Percentiles rank a stretch among this genome's conserved stretches.
Conservation (phyloP, 106 monocot genomes). For the Allium cepa region DNA sequence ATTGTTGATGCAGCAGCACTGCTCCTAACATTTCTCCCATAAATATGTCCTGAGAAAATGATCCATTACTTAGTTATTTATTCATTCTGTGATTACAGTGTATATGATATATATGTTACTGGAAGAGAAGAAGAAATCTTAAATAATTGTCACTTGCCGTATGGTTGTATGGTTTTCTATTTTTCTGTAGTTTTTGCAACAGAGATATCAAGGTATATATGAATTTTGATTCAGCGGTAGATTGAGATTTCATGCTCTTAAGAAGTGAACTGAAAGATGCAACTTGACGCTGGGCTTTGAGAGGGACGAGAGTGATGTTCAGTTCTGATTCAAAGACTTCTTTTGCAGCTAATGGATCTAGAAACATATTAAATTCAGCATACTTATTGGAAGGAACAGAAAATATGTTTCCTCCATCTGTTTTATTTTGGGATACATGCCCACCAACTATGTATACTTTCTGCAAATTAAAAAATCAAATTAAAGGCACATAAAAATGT, state of each 20-base stretch:
- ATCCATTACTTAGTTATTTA: no score
- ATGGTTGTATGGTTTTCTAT: constrained; percentile 41
- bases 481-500: neutral
- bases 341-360: constrained; percentile 84
- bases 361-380: constrained; percentile 90
- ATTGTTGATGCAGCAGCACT: constrained; percentile 38
- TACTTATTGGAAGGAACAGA: constrained; percentile 57
- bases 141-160: constrained; percentile 23
- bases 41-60: constrained; percentile 60
- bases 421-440: constrained; percentile 24
- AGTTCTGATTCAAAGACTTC: constrained; percentile 54
- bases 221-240: constrained; percentile 66
- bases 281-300: constrained; percentile 38
- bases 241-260: constrained; percentile 12
- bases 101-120: neutral
- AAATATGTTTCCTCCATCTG: constrained; percentile 65
- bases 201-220: constrained; percentile 32
- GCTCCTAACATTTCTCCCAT: constrained; percentile 83
- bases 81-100: no score
- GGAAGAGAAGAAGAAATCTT: neutral
- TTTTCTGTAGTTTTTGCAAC: constrained; percentile 37
- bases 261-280: constrained; percentile 41
- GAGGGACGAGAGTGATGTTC: constrained; percentile 65
- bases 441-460: constrained; percentile 77
- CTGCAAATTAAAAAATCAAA: constrained; percentile 18